Evolutionary conservation across 345 rosid species (phyloP).

Genomic region (Eucalyptus erythrocorys): DNA sequence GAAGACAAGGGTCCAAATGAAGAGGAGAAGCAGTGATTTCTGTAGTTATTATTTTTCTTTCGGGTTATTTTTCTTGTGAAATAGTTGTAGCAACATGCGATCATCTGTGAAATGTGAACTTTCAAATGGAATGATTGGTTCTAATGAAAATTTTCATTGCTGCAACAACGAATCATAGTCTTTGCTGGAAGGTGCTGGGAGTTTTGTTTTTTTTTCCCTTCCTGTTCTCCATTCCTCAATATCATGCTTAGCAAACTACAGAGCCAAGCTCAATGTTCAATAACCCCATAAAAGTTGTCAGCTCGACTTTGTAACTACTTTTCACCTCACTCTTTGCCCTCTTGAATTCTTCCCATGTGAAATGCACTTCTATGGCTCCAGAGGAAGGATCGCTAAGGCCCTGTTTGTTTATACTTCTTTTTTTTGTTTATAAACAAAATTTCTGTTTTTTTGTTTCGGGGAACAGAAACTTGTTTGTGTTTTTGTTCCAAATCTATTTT

Average conservation of each 20-base stretch:
- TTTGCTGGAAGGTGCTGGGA: no score
- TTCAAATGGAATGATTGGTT: background rate
- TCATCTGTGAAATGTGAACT: background rate
- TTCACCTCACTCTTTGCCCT: background rate
- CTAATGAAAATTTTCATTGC: background rate
- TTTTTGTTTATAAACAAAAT: no score
- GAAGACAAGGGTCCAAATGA: constrained; percentile 26
- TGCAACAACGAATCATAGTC: no score
- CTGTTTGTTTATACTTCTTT: no score
- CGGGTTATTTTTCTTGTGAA: background rate
- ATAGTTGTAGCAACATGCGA: background rate
- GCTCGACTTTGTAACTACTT: background rate
- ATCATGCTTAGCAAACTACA: background rate
- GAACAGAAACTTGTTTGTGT: no score
- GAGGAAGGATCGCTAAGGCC: background rate
- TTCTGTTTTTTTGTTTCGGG: no score
- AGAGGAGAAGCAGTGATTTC: constrained; percentile 12
- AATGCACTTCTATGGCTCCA: background rate
- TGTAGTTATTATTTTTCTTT: background rate
- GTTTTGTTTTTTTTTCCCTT: no score
- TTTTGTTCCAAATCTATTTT: no score
- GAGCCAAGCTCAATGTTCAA: background rate
- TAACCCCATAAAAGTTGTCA: background rate
- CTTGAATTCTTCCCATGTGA: background rate
- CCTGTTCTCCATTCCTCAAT: no score